Evolutionary conservation across 768 basidiomycete species (phyloP).

Genomic region (Hygrophorus pudorinus): DNA sequence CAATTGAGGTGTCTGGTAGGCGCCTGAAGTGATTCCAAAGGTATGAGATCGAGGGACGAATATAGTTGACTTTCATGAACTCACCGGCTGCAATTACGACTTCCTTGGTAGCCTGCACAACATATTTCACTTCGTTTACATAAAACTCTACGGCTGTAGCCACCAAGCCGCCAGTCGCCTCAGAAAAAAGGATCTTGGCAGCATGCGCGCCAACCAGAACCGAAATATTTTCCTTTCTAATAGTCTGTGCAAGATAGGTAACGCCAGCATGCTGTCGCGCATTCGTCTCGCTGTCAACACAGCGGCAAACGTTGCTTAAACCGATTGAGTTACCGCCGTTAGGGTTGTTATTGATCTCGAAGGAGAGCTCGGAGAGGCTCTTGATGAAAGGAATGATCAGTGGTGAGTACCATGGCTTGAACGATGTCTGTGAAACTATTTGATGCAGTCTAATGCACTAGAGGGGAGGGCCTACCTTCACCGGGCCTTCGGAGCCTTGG

Average conservation of each 20-base stretch:
- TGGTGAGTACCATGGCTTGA: conserved; percentile 1
- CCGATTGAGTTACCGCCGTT: conserved; percentile 8
- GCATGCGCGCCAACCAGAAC: conserved; percentile 25
- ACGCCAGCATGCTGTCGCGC: conserved; percentile 11
- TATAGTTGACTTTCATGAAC: conserved; percentile 5
- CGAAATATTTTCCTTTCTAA: conserved; percentile 18
- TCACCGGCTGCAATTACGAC: conserved; percentile 35
- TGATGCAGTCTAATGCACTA: too few relatives aligned
- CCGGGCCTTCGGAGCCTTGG: conserved; percentile 4
- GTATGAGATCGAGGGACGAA: background rate
- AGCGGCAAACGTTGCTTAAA: conserved; percentile 9
- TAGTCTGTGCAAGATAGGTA: conserved; percentile 10
- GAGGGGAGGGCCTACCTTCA: conserved; percentile 3
- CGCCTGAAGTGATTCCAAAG: background rate
- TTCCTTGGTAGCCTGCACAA: conserved; percentile 33
- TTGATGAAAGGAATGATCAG: conserved; percentile 1
- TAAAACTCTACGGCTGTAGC: conserved; percentile 37
- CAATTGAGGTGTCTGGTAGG: conserved; percentile 24
- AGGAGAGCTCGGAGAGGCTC: background rate
- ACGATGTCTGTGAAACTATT: background rate
- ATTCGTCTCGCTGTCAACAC: conserved; percentile 10
- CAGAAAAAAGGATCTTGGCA: conserved; percentile 13
- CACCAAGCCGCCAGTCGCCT: conserved; percentile 9
- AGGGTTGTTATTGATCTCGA: conserved; percentile 9
- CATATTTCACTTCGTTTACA: conserved; percentile 17